These are phyloP conservation scores for Claviceps spartinae DNA, from an alignment of 2,329 filamentous ascomycete genomes.

Conservation along the genomic window DNA sequence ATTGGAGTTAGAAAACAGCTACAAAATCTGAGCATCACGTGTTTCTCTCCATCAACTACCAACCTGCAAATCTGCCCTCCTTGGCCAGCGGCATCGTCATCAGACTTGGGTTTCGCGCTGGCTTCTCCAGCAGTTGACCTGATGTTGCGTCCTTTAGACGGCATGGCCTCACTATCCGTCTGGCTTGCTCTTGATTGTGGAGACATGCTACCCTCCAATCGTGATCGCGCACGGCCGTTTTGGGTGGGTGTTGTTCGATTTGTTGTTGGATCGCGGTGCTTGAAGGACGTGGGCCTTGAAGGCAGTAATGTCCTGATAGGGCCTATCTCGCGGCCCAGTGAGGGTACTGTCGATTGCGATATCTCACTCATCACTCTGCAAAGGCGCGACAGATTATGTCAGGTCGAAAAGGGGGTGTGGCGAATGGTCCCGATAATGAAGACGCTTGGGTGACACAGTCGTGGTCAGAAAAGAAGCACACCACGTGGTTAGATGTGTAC, in stretches of 20 bases:
- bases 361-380: slow-evolving; percentile 20
- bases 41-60: slow-evolving; percentile 11
- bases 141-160: slow-evolving; percentile 18
- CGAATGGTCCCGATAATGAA: neutral
- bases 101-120: slow-evolving; percentile 7
- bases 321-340: slow-evolving; percentile 16
- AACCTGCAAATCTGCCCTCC: slow-evolving; percentile 62
- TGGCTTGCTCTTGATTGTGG: slow-evolving; percentile 15
- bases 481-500: neutral
- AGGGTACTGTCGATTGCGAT: slow-evolving; percentile 12
- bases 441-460: neutral
- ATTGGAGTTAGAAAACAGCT: slow-evolving; percentile 3
- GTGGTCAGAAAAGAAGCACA: slow-evolving; percentile 5
- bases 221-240: slow-evolving; percentile 10
- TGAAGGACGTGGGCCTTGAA: slow-evolving; percentile 23
- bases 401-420: neutral
- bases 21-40: neutral
- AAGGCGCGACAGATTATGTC: neutral
- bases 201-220: slow-evolving; percentile 14
- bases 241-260: slow-evolving; percentile 12
- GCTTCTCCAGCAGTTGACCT: slow-evolving; percentile 10
- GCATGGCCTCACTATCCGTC: slow-evolving; percentile 10
- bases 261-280: slow-evolving; percentile 13
- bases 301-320: slow-evolving; percentile 24
- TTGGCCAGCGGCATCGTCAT: slow-evolving; percentile 19